Evolutionary conservation across 2,329 filamentous ascomycete genomes (phyloP).

Genomic region (Fusarium redolens): DNA sequence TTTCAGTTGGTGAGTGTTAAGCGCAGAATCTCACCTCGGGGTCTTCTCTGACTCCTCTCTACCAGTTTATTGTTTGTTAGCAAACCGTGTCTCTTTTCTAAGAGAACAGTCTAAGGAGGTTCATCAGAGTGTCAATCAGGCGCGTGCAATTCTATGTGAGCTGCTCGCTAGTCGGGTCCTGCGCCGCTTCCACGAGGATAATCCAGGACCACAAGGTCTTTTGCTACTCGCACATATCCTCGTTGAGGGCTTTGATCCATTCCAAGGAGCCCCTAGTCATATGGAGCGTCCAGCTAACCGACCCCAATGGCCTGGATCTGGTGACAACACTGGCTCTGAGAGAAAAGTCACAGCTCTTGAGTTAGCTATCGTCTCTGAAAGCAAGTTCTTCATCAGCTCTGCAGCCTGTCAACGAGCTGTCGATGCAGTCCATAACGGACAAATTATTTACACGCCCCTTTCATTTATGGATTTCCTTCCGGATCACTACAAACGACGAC

Average conservation of each 20-base stretch:
- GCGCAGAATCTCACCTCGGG: not conserved
- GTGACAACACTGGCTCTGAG: constrained; percentile 55
- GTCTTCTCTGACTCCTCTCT: not conserved
- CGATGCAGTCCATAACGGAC: constrained; percentile 75
- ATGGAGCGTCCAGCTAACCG: constrained; percentile 62
- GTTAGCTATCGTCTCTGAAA: constrained; percentile 77
- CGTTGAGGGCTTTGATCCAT: constrained; percentile 77
- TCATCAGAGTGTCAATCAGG: constrained; percentile 76
- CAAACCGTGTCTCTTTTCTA: constrained; percentile 77
- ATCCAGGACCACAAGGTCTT: constrained; percentile 70
- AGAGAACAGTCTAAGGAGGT: constrained; percentile 73
- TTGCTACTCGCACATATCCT: constrained; percentile 75
- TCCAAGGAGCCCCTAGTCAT: constrained; percentile 73
- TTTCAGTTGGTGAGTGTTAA: constrained; percentile 66
- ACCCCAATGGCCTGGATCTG: constrained; percentile 53
- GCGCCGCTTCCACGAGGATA: constrained; percentile 75
- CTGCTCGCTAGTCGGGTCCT: constrained; percentile 74
- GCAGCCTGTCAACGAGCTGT: constrained; percentile 77
- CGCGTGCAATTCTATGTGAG: constrained; percentile 76
- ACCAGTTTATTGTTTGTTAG: constrained; percentile 75
- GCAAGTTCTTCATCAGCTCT: constrained; percentile 73
- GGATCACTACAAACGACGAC: constrained; percentile 78
- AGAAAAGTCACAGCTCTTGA: constrained; percentile 75
- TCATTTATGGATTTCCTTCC: constrained; percentile 79
- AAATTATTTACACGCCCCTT: constrained; percentile 76